A percentile compares a stretch with the other conserved stretches of the same genome.
Conservation (phyloP, 805 yeast species). For the Soucietia sequanensis region DNA sequence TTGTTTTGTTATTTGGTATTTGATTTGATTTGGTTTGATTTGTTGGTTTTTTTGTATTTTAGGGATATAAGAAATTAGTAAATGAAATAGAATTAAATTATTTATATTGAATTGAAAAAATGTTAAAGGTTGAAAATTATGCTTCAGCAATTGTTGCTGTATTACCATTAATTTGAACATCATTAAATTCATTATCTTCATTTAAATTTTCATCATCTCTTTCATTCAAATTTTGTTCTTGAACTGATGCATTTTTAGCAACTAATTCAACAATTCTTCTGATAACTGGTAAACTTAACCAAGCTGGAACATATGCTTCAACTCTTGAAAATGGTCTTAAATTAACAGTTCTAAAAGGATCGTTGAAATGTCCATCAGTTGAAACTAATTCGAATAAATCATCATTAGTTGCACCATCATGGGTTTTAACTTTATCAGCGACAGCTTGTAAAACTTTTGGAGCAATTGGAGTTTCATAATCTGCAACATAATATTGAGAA, state of each 20-base stretch:
- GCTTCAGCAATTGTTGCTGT: constrained; percentile 4
- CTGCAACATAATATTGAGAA: constrained; percentile 86
- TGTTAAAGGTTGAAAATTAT: background rate
- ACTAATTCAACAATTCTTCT: constrained; percentile 87
- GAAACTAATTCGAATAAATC: constrained; percentile 72
- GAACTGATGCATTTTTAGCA: constrained; percentile 76
- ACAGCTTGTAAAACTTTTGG: constrained; percentile 76
- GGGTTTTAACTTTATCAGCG: constrained; percentile 71
- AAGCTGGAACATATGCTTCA: constrained; percentile 92
- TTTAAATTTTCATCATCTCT: constrained; percentile 8
- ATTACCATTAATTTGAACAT: constrained; percentile 2
- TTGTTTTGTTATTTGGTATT: no score
- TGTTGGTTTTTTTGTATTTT: no score
- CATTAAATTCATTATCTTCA: background rate
- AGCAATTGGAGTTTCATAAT: constrained; percentile 90
- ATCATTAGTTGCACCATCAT: constrained; percentile 48
- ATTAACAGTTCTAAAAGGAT: constrained; percentile 74
- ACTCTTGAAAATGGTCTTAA: constrained; percentile 77
- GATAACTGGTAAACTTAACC: constrained; percentile 85
- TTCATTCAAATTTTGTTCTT: constrained; percentile 40
- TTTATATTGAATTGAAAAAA: no score
- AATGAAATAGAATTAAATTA: background rate
- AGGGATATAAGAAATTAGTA: background rate
- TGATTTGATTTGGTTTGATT: no score
- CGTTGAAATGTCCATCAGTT: constrained; percentile 73